Conservation (phyloP, 1,139 yeast species). For the Kodamaea suecica region DNA sequence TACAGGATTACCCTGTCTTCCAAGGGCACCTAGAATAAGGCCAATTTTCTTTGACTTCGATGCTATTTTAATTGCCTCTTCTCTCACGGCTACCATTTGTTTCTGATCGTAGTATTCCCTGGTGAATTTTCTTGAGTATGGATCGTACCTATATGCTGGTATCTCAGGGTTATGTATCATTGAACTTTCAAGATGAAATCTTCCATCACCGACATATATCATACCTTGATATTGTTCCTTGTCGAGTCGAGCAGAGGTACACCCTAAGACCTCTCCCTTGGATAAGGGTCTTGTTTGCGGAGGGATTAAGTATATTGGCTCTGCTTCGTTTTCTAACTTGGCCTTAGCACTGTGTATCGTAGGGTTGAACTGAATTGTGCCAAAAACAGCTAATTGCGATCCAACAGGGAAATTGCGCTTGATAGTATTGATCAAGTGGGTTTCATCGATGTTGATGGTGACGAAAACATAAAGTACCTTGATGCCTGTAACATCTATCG, state of each 20-base stretch:
- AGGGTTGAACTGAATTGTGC: conserved; percentile 96
- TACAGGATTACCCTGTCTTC: conserved; percentile 88
- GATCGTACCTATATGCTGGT: conserved; percentile 92
- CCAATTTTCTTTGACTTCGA: conserved; percentile 67
- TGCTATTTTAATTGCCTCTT: conserved; percentile 65
- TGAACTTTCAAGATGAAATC: conserved; percentile 92
- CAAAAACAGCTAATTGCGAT: conserved; percentile 73
- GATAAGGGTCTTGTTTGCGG: conserved; percentile 94
- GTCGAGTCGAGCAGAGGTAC: conserved; percentile 84
- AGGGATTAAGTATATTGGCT: conserved; percentile 64
- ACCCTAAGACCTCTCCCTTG: conserved; percentile 94
- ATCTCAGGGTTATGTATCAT: conserved; percentile 96
- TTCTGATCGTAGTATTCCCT: conserved; percentile 83
- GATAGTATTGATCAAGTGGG: conserved; percentile 75
- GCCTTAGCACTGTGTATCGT: conserved; percentile 77
- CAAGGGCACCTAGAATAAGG: conserved; percentile 88
- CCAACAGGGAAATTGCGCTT: conserved; percentile 64
- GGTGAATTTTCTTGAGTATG: conserved; percentile 88
- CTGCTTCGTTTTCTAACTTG: conserved; percentile 50
- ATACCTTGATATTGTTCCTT: conserved; percentile 66
- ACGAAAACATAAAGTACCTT: conserved; percentile 94
- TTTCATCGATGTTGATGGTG: conserved; percentile 83
- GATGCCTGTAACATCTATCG: conserved; percentile 85
- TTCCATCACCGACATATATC: conserved; percentile 92
- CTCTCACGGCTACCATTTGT: conserved; percentile 72